Conservation (phyloP, 192 early-diverging fungal genomes). For the Geranomyces variabilis region DNA sequence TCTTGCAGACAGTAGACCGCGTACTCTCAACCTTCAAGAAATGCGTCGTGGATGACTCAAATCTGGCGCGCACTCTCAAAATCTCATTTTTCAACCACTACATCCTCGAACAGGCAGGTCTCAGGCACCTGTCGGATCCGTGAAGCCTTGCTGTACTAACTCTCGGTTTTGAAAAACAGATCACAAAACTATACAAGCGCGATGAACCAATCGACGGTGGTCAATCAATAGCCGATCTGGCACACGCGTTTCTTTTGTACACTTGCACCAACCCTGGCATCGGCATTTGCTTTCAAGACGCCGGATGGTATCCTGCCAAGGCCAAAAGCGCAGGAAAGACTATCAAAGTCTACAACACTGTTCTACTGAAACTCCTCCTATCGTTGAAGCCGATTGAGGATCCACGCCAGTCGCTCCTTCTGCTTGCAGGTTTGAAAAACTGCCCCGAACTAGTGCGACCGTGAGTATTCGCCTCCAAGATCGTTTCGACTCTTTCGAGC, state of each 20-base stretch:
- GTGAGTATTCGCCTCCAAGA: conserved; percentile 56
- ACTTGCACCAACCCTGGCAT: conserved; percentile 72
- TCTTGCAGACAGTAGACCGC: conserved; percentile 54
- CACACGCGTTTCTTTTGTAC: conserved; percentile 73
- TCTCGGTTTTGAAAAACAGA: too few relatives aligned
- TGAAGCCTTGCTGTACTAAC: neutral
- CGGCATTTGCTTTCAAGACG: conserved; percentile 75
- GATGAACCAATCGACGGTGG: neutral
- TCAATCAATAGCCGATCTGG: conserved; percentile 55
- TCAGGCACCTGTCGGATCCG: neutral
- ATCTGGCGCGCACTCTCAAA: conserved; percentile 60
- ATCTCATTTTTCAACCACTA: conserved; percentile 72
- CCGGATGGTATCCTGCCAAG: conserved; percentile 74
- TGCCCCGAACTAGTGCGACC: conserved; percentile 76
- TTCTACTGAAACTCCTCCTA: conserved; percentile 53
- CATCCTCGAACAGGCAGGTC: conserved; percentile 67
- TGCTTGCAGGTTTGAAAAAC: conserved; percentile 64
- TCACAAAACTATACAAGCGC: too few relatives aligned
- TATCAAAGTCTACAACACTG: conserved; percentile 59
- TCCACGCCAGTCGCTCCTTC: conserved; percentile 64
- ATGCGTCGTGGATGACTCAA: conserved; percentile 67
- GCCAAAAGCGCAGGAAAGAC: conserved; percentile 32
- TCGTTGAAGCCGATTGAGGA: conserved; percentile 68
- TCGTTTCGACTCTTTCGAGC: too few relatives aligned
- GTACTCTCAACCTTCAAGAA: conserved; percentile 60